Percentiles rank a stretch among this genome's conserved stretches.
Evolutionary conservation across 257 asterid genomes (phyloP).

Genomic region (Solanum rostratum): DNA sequence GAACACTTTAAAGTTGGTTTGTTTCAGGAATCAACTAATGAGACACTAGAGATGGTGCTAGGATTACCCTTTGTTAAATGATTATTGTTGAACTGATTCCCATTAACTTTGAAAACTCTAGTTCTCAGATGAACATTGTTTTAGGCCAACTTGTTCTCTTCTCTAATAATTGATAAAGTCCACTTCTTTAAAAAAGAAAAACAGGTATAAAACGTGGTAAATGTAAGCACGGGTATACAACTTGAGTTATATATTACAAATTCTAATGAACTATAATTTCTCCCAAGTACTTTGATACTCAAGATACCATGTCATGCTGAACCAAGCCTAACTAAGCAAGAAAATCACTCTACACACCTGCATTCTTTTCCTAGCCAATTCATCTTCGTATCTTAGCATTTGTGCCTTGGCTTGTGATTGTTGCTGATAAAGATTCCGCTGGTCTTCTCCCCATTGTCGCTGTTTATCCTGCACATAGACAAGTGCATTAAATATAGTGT

Average conservation of each 20-base stretch:
- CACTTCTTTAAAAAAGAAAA: neutral
- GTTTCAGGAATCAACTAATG: neutral
- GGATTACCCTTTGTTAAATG: neutral
- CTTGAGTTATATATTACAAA: neutral
- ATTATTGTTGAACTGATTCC: neutral
- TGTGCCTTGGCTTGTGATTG: conserved; percentile 93
- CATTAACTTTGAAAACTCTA: neutral
- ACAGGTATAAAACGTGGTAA: neutral
- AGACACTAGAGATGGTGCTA: neutral
- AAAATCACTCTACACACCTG: conserved; percentile 36
- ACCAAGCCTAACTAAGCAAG: neutral
- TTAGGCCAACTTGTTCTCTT: neutral
- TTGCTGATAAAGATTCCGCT: conserved; percentile 71
- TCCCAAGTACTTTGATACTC: neutral
- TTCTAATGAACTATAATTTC: neutral
- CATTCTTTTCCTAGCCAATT: conserved; percentile 82
- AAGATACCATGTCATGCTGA: neutral
- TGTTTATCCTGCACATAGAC: conserved; percentile 56
- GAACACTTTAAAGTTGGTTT: neutral
- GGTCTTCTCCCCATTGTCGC: conserved; percentile 84
- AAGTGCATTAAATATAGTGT: neutral
- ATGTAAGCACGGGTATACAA: neutral
- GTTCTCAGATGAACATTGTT: neutral
- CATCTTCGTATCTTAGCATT: conserved; percentile 86
- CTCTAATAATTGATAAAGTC: neutral